These are phyloP conservation scores for Ustilago bromivora DNA, from an alignment of 1,284 basidiomycete genomes.

Conservation along the genomic window DNA sequence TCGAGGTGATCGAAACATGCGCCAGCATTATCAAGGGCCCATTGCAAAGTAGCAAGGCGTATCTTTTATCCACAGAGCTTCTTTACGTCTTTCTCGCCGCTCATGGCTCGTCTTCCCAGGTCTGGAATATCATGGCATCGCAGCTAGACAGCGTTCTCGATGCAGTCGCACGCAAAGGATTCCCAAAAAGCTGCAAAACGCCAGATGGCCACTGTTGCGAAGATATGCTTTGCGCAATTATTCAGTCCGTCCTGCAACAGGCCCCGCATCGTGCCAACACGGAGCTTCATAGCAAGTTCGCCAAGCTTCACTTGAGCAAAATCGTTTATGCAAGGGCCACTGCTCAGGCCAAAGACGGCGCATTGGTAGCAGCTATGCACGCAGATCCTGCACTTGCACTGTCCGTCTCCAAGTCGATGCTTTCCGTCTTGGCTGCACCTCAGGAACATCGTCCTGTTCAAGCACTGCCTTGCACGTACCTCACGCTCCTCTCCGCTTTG, in stretches of 20 bases:
- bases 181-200: background rate
- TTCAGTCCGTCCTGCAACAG: constrained; percentile 20
- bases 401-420: constrained; percentile 9
- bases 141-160: constrained; percentile 10
- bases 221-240: constrained; percentile 12
- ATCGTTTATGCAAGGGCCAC: background rate
- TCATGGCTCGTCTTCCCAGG: background rate
- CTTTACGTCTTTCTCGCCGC: constrained; percentile 12
- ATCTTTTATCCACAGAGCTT: constrained; percentile 15
- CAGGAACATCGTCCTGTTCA: too few relatives aligned
- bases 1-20: constrained; percentile 6
- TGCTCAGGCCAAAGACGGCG: constrained; percentile 23
- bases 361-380: constrained; percentile 34
- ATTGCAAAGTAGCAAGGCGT: background rate
- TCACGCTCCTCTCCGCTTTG: constrained; percentile 31
- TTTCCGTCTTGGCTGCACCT: constrained; percentile 2
- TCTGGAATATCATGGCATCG: constrained; percentile 3
- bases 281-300: background rate
- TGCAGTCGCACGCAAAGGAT: background rate
- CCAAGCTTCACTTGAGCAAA: constrained; percentile 6
- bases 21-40: constrained; percentile 3
- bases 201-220: background rate
- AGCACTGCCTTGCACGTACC: constrained; percentile 20
- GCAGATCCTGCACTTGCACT: constrained; percentile 15
- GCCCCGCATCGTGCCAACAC: constrained; percentile 9